Percentiles rank a stretch among this genome's conserved stretches.
phyloP scores from a whole-genome alignment of 2,329 filamentous ascomycete genomes.

The Penicillium sclerotiorum region DNA sequence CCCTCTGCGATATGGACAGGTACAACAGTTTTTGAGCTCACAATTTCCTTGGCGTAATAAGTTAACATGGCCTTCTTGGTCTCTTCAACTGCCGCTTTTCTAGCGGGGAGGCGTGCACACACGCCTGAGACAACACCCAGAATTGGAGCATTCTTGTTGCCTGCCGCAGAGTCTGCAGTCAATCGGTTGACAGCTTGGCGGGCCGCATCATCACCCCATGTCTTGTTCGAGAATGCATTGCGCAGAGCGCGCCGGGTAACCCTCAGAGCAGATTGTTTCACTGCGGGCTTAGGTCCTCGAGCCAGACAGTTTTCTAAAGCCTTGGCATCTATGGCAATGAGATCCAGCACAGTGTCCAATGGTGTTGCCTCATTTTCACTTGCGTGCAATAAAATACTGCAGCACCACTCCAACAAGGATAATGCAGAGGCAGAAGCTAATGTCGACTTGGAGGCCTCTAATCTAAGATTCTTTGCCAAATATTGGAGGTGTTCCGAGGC shows the following conservation, averaged over 20 bases:
- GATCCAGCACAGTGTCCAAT: slow-evolving; percentile 59
- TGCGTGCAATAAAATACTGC: slow-evolving; percentile 73
- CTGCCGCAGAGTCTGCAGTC: slow-evolving; percentile 66
- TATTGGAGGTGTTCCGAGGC: slow-evolving; percentile 54
- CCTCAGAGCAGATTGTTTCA: slow-evolving; percentile 73
- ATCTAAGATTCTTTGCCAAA: slow-evolving; percentile 68
- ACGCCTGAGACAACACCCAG: slow-evolving; percentile 88
- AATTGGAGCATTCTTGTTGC: slow-evolving; percentile 72
- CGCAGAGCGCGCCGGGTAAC: slow-evolving; percentile 79
- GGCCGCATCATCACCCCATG: slow-evolving; percentile 63
- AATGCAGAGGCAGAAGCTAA: slow-evolving; percentile 82
- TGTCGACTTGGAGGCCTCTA: slow-evolving; percentile 73
- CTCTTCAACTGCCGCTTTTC: slow-evolving; percentile 64
- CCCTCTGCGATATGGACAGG: slow-evolving; percentile 72
- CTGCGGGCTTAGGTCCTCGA: slow-evolving; percentile 62
- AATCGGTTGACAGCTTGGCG: slow-evolving; percentile 66
- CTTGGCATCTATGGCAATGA: slow-evolving; percentile 70
- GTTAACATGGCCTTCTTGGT: slow-evolving; percentile 73
- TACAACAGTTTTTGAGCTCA: slow-evolving; percentile 74
- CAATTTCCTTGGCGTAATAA: slow-evolving; percentile 83
- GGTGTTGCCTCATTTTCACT: slow-evolving; percentile 66
- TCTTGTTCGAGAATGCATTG: slow-evolving; percentile 65
- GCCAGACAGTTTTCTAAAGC: slow-evolving; percentile 77
- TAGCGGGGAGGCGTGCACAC: slow-evolving; percentile 68
- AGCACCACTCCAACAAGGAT: slow-evolving; percentile 88